Conservation (phyloP, 2,329 filamentous ascomycete genomes). For the Fusarium sp. region DNA sequence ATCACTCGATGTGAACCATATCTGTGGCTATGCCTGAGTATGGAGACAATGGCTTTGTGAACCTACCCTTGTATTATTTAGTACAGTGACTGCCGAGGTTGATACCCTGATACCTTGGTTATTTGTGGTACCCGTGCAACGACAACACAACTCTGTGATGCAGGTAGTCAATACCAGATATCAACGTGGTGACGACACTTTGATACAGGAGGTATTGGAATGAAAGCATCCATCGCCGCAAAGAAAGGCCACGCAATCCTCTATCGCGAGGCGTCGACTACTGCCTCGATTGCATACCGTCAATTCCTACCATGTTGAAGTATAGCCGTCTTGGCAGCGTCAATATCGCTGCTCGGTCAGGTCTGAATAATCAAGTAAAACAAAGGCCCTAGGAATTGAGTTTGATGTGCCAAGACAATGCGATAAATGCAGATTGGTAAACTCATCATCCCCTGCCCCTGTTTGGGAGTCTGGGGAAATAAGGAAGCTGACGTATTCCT, state of each 20-base stretch:
- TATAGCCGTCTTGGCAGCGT: conserved; percentile 18
- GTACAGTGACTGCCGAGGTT: neutral
- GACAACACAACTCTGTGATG: neutral
- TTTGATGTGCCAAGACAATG: conserved; percentile 4
- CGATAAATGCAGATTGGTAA: neutral
- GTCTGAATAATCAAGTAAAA: conserved; percentile 21
- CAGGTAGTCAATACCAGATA: neutral
- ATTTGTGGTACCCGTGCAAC: neutral
- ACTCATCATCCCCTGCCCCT: neutral
- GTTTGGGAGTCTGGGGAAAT: neutral
- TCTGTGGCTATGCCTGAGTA: too few relatives aligned
- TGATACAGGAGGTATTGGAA: neutral
- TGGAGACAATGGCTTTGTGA: too few relatives aligned
- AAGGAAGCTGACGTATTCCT: conserved; percentile 21
- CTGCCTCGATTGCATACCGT: conserved; percentile 14
- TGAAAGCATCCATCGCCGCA: neutral
- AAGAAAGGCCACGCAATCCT: conserved; percentile 34
- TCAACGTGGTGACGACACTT: neutral
- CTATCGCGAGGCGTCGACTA: conserved; percentile 19
- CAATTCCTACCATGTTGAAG: neutral
- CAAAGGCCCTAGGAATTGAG: neutral
- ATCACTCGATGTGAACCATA: too few relatives aligned
- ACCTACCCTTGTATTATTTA: too few relatives aligned
- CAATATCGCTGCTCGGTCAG: conserved; percentile 13
- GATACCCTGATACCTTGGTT: neutral